Percentiles rank a stretch among this genome's conserved stretches.
phyloP scores from a whole-genome alignment of 176 grass and related monocot genomes.

The Avena sativa region DNA sequence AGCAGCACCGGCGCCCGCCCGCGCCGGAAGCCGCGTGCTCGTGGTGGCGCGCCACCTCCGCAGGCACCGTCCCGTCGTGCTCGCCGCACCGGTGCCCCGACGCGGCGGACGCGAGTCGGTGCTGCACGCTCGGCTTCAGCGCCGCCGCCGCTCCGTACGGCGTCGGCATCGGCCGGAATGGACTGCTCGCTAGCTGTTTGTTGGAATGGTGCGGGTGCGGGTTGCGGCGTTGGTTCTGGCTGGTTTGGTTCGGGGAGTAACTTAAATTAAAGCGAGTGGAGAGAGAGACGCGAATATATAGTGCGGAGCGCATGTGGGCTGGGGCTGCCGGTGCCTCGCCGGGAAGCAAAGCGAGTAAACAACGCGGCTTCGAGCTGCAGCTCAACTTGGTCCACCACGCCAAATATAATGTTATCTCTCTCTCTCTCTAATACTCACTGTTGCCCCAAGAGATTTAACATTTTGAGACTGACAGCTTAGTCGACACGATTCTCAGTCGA shows the following conservation, averaged over 20 bases:
- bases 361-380: not conserved
- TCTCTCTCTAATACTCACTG: no score
- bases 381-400: no score
- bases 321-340: not conserved
- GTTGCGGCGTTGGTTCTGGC: not conserved
- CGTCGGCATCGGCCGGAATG: conserved; percentile 49
- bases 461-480: no score
- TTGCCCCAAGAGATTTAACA: no score
- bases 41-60: conserved; percentile 63
- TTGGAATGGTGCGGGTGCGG: not conserved
- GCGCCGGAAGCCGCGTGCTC: conserved; percentile 34
- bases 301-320: not conserved
- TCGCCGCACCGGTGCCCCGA: conserved; percentile 30
- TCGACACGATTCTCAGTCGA: no score
- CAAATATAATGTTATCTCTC: no score
- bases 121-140: conserved; percentile 40
- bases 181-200: not conserved
- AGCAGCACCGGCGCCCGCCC: conserved; percentile 57
- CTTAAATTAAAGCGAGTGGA: conserved; percentile 23
- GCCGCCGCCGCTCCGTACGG: conserved; percentile 47
- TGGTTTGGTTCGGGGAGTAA: not conserved
- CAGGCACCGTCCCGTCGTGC: conserved; percentile 51
- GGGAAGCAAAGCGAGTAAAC: not conserved
- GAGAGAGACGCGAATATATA: not conserved
- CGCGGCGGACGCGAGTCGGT: not conserved